Evolutionary conservation across 116 monocot genomes (phyloP).

Genomic region (Cymodocea nodosa): DNA sequence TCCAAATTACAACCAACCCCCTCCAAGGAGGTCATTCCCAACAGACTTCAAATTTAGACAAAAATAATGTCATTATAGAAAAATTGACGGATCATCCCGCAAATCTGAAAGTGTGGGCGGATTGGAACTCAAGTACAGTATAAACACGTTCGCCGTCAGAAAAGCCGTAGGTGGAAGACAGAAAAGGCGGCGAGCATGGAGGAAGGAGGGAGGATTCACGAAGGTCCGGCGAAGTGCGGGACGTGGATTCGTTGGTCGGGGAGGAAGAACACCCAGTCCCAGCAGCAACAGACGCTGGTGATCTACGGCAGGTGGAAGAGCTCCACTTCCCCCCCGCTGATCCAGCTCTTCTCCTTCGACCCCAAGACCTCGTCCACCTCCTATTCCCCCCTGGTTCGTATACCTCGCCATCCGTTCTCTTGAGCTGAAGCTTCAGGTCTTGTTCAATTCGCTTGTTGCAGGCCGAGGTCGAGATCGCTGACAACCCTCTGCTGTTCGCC

Average conservation of each 20-base stretch:
- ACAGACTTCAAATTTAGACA: too few species aligned
- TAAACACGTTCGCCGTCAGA: too few species aligned
- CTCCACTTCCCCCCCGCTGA: constrained; percentile 25
- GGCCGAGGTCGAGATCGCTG: constrained; percentile 43
- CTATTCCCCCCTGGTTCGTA: constrained; percentile 43
- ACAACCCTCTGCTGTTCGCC: constrained; percentile 44
- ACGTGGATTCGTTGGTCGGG: constrained; percentile 17
- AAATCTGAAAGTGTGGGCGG: too few species aligned
- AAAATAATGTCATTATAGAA: too few species aligned
- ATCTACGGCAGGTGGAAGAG: constrained; percentile 41
- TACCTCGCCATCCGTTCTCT: neutral
- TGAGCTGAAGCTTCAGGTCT: neutral
- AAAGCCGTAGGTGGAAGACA: neutral
- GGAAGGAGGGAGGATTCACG: neutral
- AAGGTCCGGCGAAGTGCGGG: constrained; percentile 18
- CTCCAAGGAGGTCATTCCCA: too few species aligned
- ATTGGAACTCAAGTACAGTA: too few species aligned
- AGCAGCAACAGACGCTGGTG: constrained; percentile 20
- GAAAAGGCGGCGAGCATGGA: neutral
- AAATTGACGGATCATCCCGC: too few species aligned
- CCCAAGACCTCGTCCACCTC: constrained; percentile 42
- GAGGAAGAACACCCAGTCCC: constrained; percentile 7
- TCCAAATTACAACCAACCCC: too few species aligned
- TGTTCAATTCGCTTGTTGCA: constrained; percentile 2
- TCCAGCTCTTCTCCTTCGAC: constrained; percentile 76